Conservation (phyloP, 257 asterid species). For the Solanum medicagineum region DNA sequence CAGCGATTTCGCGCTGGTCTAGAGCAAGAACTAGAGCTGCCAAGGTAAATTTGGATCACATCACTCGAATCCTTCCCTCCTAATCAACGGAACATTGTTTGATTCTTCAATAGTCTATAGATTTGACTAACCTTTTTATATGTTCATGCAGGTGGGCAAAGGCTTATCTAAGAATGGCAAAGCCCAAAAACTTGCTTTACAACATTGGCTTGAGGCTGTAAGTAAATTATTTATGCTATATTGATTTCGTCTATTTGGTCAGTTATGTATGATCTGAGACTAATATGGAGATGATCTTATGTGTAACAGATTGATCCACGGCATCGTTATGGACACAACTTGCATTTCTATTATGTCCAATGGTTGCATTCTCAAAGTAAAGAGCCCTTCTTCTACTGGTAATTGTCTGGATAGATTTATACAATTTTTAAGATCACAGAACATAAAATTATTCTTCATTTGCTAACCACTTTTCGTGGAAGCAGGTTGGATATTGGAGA, state of each 20-base stretch:
- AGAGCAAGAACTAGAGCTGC: conserved; percentile 59
- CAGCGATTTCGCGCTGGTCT: conserved; percentile 53
- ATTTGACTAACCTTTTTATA: not conserved
- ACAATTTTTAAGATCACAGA: not conserved
- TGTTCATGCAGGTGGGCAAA: conserved; percentile 36
- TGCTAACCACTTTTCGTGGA: not conserved
- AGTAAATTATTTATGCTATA: not conserved
- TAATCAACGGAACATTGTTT: not conserved
- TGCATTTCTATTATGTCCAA: conserved; percentile 44
- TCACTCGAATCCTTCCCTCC: too few species aligned
- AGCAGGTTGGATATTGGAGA: conserved; percentile 62
- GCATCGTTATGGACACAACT: conserved; percentile 64
- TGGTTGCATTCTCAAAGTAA: conserved; percentile 56
- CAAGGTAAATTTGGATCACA: conserved; percentile 16
- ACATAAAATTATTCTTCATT: not conserved
- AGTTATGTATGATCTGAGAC: not conserved
- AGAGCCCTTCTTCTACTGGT: conserved; percentile 55
- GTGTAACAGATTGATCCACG: conserved; percentile 46
- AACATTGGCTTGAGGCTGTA: conserved; percentile 67
- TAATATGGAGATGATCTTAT: not conserved
- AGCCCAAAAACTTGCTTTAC: conserved; percentile 51
- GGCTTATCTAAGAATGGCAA: conserved; percentile 43
- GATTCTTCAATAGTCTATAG: not conserved
- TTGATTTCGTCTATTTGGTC: not conserved
- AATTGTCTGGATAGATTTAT: not conserved